Percentiles rank a stretch among this genome's conserved stretches.
phyloP scores from a whole-genome alignment of 2,329 filamentous ascomycete species.

The Fusarium oligoseptatum region DNA sequence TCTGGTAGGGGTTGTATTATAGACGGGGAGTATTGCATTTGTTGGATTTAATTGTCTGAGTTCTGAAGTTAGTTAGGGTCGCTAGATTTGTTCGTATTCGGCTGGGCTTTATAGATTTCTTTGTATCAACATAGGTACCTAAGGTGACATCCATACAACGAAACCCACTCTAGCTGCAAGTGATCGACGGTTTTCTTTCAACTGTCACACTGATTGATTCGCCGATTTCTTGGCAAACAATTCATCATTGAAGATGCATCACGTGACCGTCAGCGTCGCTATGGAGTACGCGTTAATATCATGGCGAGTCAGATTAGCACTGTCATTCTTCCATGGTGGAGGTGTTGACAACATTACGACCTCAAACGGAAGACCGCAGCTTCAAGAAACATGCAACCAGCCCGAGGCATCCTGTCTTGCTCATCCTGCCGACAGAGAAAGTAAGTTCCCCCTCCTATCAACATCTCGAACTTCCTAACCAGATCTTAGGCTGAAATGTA shows the following conservation, averaged over 20 bases:
- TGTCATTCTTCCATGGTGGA: neutral
- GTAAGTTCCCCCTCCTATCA: neutral
- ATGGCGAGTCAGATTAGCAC: neutral
- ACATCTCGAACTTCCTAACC: neutral
- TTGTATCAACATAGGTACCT: neutral
- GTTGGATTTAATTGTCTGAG: neutral
- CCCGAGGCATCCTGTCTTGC: neutral
- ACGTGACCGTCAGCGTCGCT: neutral
- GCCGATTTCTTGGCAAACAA: neutral
- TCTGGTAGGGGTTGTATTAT: neutral
- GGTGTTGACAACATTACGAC: neutral
- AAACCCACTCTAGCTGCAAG: neutral
- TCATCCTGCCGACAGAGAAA: constrained; percentile 1
- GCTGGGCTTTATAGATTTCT: neutral
- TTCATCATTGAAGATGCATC: neutral
- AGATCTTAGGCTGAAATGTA: constrained; percentile 27
- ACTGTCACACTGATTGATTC: neutral
- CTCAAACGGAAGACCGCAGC: neutral
- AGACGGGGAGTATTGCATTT: neutral
- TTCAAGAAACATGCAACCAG: neutral
- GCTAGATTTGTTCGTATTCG: neutral
- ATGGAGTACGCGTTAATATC: neutral
- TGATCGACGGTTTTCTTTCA: neutral
- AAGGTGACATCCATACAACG: neutral
- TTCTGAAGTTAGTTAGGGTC: neutral